Evolutionary conservation across 345 rosid genomes (phyloP), one percentile per base, ranked within the genome.

Genomic region (Laguncularia racemosa): DNA sequence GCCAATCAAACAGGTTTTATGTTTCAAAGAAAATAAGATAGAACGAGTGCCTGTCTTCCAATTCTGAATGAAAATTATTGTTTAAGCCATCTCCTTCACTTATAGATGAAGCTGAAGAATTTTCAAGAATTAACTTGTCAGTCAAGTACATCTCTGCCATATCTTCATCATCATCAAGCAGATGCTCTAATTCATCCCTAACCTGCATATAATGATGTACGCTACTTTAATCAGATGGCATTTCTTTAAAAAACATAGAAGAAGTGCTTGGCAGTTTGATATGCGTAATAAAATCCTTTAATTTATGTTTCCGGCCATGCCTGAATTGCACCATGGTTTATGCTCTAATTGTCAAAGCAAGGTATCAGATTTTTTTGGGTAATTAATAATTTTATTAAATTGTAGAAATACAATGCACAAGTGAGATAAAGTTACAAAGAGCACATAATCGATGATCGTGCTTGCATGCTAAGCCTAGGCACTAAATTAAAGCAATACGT

Each of bases 71-170:
- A 55, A 71, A 71, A 70, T 80, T 89, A 62, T 78, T 79, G 61
- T 71, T 84, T 18, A 71, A 61, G 21, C 63, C 73, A 65, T 71
- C 84, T 64, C 78, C 76, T 65, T 74, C 91, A 66, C 79, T 69
- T 58, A 80, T 68, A 15, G 91, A 81, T 55, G 84, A 69, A 54
- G 69, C 52, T 8, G 95, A 77, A 17, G 91, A 84, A 52, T 79
- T 70, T 61, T 89, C 97, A 63, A 82, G 71, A 64, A 79, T 67
- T 67, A 82, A 54, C 56, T 92, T 89, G 64, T 80, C 98, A 0
- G 96, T 92, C 58, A 89, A 77, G 78, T 92, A 92, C 98, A 92
- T 83, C 84, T 92, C 97, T 40, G 93, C 95, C 97, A 92, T 92
- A 72, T 92, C 98, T 33, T 84, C 98, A 64, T 86, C 98, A 66